Evolutionary conservation across 305 asterid species (phyloP), one percentile per base, ranked within the genome.

Genomic region (Fraxinus velutina): DNA sequence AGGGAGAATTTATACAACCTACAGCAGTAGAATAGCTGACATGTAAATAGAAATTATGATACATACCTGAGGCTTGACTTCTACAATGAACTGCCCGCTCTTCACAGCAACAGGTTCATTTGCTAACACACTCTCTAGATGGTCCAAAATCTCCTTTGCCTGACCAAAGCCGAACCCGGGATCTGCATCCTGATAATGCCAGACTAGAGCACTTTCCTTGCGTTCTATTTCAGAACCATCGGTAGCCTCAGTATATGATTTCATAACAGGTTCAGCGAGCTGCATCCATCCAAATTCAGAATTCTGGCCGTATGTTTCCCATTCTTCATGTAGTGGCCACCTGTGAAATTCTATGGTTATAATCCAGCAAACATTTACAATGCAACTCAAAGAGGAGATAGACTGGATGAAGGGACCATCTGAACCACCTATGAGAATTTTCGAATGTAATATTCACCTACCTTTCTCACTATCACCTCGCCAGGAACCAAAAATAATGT

Each of bases 61-160:
- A 81, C 92, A 13, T 89, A 76, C 98, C 97, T 94, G 97, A 71
- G 98, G 98, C 86, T 94, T 94, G 83, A 94, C 94, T 92, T 94
- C 98, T 24, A 95, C 98, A 36, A 95, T 95, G 75, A 81, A 89
- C 87, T 95, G 98, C 24, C 98, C 98, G 21, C 98, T 92, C 87
- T 92, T 95, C 71, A 95, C 98, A 55, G 98, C 91, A 76, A 95
- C 98, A 6, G 98, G 98, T 79, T 95, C 98, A 79, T 95, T 95
- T 76, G 98, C 94, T 86, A 95, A 87, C 84, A 92, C 98, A 84
- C 97, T 93, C 88, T 93, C 98, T 19, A 95, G 89, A 89, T 95
- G 98, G 90, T 95, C 98, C 89, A 95, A 82, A 92, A 95, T 93
- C 88, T 95, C 98, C 89, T 95, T 95, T 0, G 98, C 98, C 86